Base-by-base conservation (phyloP, 805 yeast genomes). In the Brettanomyces nanus region DNA sequence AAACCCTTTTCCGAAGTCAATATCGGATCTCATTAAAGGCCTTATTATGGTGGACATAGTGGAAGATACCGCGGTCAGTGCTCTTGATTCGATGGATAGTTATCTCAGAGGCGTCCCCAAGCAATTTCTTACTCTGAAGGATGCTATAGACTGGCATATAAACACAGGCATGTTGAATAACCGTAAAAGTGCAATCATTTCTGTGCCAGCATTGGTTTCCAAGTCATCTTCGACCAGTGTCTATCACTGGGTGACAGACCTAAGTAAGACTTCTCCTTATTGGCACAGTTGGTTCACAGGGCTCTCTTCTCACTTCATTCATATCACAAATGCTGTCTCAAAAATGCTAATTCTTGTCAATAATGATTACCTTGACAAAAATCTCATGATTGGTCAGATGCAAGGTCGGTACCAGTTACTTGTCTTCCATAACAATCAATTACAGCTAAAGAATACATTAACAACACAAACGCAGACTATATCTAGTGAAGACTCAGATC, bases 371-470 rank as follows among this genome's bases (percentile, higher is more conserved):
- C 66, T 94, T 22, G 98, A 92, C 59, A 86, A 81, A 45, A 73
- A 73, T 28, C 65, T 92, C 34, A 86, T 89, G 58, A 78, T 92
- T 36, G 99, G 97, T 1, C 98, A 94, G 59, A 92, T 92, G 98
- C 97, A 89, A 61, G 99, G 99, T 2, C 80, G 78, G 55, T 92
- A 82, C 58, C 99, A 94, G 60, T 68, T 92, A 29, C 77, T 85
- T 11, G 92, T 87, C 4, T 80, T 86, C 55, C 75, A 71, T 36
- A 47, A 52, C 28, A 41, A 41, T 22, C 45, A 47, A 10, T 30
- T 49, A 23, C 42, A 45, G 13, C 28, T 44, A 28, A 38, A 39
- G 10, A 40, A 45, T 20, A 51, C 52, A 9, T 23, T 51, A 5
- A 51, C 61, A 3, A 50, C 59, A 6, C 49, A 51, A 9, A 49